Conservation (phyloP, 192 early-diverging fungal genomes). For the Gonapodya prolifera region DNA sequence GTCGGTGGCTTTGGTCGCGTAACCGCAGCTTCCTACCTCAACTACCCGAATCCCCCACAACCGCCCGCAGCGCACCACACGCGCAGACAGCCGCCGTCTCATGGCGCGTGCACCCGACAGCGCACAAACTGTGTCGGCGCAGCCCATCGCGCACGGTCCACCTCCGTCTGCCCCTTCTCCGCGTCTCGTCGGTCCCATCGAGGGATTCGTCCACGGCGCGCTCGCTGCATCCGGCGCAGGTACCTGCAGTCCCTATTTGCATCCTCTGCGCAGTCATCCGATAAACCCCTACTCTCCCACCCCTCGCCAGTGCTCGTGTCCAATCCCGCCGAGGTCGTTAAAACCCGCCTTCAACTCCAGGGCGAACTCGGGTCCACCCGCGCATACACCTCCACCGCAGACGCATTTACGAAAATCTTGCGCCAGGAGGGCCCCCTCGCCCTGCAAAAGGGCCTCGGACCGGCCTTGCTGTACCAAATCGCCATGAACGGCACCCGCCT, state of each 20-base stretch:
- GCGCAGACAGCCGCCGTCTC: too few relatives aligned
- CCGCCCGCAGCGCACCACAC: too few relatives aligned
- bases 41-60: too few relatives aligned
- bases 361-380: conserved; percentile 49
- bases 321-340: conserved; percentile 43
- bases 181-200: not conserved
- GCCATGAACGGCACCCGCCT: conserved; percentile 85
- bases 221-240: not conserved
- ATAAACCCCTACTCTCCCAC: too few relatives aligned
- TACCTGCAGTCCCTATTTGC: too few relatives aligned
- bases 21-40: too few relatives aligned
- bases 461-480: conserved; percentile 43
- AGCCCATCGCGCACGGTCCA: too few relatives aligned
- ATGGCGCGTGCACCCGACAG: too few relatives aligned
- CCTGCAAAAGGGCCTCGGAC: conserved; percentile 73
- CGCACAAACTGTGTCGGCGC: too few relatives aligned
- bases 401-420: conserved; percentile 57
- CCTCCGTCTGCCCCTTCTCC: too few relatives aligned
- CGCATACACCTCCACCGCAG: conserved; percentile 9
- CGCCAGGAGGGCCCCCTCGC: conserved; percentile 74
- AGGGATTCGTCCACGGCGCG: not conserved
- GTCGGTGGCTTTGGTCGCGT: too few relatives aligned
- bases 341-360: conserved; percentile 87
- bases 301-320: not conserved
- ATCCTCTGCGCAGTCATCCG: too few relatives aligned